phyloP scores from a whole-genome alignment of 2,329 filamentous ascomycete species.

The Cladosporium sp. region DNA sequence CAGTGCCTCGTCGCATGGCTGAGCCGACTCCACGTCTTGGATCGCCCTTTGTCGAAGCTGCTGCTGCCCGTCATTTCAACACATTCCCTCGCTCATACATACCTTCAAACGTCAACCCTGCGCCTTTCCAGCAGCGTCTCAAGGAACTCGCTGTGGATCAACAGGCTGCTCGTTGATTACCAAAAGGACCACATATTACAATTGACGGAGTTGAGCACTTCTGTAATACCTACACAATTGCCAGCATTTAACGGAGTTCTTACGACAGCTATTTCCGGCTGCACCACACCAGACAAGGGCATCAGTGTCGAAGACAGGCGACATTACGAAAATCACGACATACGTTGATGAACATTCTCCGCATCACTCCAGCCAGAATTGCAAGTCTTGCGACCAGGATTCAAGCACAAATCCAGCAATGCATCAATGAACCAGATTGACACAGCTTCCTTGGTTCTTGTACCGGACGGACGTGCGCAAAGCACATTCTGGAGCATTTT shows the following conservation, averaged over 20 bases:
- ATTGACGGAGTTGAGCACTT: not conserved
- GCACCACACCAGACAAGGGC: not conserved
- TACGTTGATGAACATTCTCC: constrained; percentile 6
- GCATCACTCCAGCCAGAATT: not conserved
- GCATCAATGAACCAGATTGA: too few relatives aligned
- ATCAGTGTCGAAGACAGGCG: constrained; percentile 8
- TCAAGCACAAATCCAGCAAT: not conserved
- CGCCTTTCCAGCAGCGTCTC: constrained; percentile 30
- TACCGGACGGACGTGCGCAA: not conserved
- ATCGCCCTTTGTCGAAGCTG: constrained; percentile 43
- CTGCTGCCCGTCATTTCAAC: constrained; percentile 36
- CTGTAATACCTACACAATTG: not conserved
- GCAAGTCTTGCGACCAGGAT: not conserved
- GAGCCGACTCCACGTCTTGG: constrained; percentile 43
- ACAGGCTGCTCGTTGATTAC: not conserved
- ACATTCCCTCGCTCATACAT: constrained; percentile 44
- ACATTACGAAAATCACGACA: constrained; percentile 9
- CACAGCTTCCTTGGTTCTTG: too few relatives aligned
- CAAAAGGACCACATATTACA: not conserved
- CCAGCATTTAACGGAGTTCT: constrained; percentile 7
- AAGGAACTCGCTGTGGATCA: constrained; percentile 23
- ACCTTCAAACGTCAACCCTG: constrained; percentile 24
- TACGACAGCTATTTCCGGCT: not conserved
- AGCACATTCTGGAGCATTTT: not conserved
- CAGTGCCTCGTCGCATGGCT: constrained; percentile 32